phyloP scores from a whole-genome alignment of 2,329 filamentous ascomycete genomes.

The Colletotrichum navitas region DNA sequence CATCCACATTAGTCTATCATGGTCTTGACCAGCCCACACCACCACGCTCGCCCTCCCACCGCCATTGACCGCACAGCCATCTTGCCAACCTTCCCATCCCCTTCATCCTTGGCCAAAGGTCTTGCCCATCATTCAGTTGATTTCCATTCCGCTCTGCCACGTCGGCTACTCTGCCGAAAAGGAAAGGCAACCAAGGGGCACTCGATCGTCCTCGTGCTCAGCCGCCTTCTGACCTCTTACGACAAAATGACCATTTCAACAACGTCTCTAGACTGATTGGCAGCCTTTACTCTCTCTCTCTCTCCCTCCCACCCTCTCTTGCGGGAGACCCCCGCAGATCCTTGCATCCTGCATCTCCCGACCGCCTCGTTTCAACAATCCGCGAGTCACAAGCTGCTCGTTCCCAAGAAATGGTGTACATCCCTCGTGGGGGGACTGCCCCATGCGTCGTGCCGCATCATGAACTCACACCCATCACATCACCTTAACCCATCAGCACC shows the following conservation, averaged over 20 bases:
- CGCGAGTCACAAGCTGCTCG: slow-evolving; percentile 19
- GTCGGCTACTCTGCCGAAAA: slow-evolving; percentile 25
- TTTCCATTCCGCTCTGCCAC: slow-evolving; percentile 12
- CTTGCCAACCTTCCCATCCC: not conserved
- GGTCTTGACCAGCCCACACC: slow-evolving; percentile 13
- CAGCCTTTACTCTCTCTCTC: not conserved
- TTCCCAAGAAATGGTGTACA: slow-evolving; percentile 15
- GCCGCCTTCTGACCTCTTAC: slow-evolving; percentile 6
- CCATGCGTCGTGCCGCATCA: slow-evolving; percentile 16
- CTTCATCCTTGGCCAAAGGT: not conserved
- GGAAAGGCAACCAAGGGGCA: not conserved
- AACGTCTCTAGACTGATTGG: slow-evolving; percentile 1
- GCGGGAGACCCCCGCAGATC: slow-evolving; percentile 31
- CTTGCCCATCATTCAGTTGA: slow-evolving; percentile 1
- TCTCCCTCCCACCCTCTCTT: slow-evolving; percentile 8
- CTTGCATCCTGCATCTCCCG: slow-evolving; percentile 31
- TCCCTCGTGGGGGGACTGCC: slow-evolving; percentile 18
- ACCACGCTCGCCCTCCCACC: slow-evolving; percentile 15
- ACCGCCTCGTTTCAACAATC: slow-evolving; percentile 37
- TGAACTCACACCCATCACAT: slow-evolving; percentile 21
- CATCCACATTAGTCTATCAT: not conserved
- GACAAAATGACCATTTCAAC: slow-evolving; percentile 15
- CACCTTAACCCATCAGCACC: slow-evolving; percentile 6
- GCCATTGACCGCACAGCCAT: slow-evolving; percentile 10
- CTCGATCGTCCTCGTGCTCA: slow-evolving; percentile 14